phyloP scores from a whole-genome alignment of 352 stramenopile species.

The Phytophthora boehmeriae region DNA sequence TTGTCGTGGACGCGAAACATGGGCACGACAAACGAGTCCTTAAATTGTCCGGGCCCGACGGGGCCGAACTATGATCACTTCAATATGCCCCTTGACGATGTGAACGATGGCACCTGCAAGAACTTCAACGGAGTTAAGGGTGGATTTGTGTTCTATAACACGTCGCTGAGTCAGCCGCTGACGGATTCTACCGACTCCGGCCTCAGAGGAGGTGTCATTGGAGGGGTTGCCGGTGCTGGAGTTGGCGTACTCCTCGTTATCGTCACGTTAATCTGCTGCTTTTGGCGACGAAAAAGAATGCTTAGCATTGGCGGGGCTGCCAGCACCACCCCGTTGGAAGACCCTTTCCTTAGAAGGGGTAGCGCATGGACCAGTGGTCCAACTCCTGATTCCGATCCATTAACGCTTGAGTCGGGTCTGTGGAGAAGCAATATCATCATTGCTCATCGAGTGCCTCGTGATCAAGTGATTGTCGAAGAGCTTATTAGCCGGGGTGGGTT shows the following conservation, averaged over 20 bases:
- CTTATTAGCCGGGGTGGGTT: slow-evolving; percentile 33
- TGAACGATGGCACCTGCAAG: background rate
- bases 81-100: background rate
- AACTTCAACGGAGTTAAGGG: background rate
- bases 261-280: background rate
- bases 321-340: background rate
- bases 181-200: background rate
- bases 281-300: background rate
- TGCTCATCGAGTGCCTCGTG: slow-evolving; percentile 20
- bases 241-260: too few species aligned
- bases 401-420: background rate
- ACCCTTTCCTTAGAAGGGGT: background rate
- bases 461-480: slow-evolving; percentile 10
- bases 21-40: background rate
- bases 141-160: background rate
- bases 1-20: background rate
- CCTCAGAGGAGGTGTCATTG: too few species aligned
- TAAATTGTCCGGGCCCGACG: background rate
- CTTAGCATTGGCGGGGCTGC: too few species aligned
- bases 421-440: slow-evolving; percentile 27
- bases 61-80: background rate
- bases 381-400: background rate
- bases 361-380: background rate
- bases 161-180: background rate
- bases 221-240: too few species aligned